These are phyloP conservation scores for Anthracocystis walkeri DNA, from an alignment of 1,284 basidiomycete genomes.

Conservation along the genomic window DNA sequence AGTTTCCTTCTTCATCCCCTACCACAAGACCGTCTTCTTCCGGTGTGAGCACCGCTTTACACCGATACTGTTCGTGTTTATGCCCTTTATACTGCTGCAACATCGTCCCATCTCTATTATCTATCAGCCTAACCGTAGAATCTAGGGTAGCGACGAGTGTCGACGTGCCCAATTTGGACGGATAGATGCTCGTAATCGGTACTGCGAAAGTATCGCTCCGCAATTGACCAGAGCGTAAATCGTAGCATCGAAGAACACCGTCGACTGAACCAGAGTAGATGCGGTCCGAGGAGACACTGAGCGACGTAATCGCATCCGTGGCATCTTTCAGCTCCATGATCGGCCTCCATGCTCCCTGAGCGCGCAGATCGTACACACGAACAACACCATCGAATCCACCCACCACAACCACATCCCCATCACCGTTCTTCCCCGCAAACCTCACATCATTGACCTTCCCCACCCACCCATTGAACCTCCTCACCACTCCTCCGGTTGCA, in stretches of 20 bases:
- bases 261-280: slow-evolving; percentile 86
- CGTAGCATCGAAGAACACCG: slow-evolving; percentile 90
- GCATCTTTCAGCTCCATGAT: slow-evolving; percentile 94
- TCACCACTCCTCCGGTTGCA: slow-evolving; percentile 81
- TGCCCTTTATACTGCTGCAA: slow-evolving; percentile 88
- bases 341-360: slow-evolving; percentile 73
- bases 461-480: slow-evolving; percentile 86
- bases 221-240: slow-evolving; percentile 89
- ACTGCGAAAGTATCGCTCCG: slow-evolving; percentile 86
- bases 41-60: slow-evolving; percentile 82
- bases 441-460: slow-evolving; percentile 90
- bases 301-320: slow-evolving; percentile 78
- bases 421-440: slow-evolving; percentile 72
- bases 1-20: slow-evolving; percentile 87
- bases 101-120: slow-evolving; percentile 82
- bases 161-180: slow-evolving; percentile 80
- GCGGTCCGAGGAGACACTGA: slow-evolving; percentile 73
- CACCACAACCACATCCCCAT: slow-evolving; percentile 46
- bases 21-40: slow-evolving; percentile 82
- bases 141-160: slow-evolving; percentile 86
- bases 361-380: slow-evolving; percentile 72
- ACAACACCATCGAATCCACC: slow-evolving; percentile 61
- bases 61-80: slow-evolving; percentile 79
- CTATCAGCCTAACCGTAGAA: slow-evolving; percentile 85
- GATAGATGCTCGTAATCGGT: slow-evolving; percentile 77